Evolutionary conservation across 306 rosid species (phyloP).

Genomic region (Pyrus pyrifolia): DNA sequence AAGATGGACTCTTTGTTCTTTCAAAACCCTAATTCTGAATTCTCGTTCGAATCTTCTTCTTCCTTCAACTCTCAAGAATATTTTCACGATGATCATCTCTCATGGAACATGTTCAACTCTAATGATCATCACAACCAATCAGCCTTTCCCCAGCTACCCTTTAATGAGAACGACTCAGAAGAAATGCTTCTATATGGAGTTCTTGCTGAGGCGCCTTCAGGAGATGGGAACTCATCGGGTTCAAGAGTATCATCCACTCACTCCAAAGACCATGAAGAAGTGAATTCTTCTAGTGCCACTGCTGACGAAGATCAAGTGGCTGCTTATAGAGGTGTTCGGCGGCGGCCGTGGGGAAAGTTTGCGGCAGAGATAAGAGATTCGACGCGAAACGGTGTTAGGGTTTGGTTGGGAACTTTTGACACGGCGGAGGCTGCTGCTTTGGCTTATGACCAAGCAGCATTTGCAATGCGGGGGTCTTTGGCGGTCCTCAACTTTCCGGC

Average conservation of each 20-base stretch:
- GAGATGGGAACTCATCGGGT: background rate
- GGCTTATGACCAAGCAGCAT: slow-evolving; percentile 76
- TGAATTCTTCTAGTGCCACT: slow-evolving; percentile 21
- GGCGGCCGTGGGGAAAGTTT: slow-evolving; percentile 68
- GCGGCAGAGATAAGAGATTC: slow-evolving; percentile 77
- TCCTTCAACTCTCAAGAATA: slow-evolving; percentile 9
- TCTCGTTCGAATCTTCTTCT: slow-evolving; percentile 12
- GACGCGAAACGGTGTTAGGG: slow-evolving; percentile 47
- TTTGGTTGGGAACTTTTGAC: slow-evolving; percentile 75
- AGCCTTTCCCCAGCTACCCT: slow-evolving; percentile 28
- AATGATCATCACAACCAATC: background rate
- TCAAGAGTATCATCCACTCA: background rate
- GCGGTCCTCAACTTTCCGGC: slow-evolving; percentile 53
- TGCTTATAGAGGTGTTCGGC: slow-evolving; percentile 48
- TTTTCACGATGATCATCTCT: background rate
- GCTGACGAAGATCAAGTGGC: background rate
- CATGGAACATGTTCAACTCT: background rate
- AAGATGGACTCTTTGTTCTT: slow-evolving; percentile 10
- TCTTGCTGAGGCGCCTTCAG: slow-evolving; percentile 14
- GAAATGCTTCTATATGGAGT: slow-evolving; percentile 54
- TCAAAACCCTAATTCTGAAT: slow-evolving; percentile 14
- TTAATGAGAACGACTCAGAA: slow-evolving; percentile 52
- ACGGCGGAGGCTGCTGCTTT: slow-evolving; percentile 62
- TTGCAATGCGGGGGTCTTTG: slow-evolving; percentile 42
- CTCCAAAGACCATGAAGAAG: slow-evolving; percentile 25